A percentile compares a stretch with the other conserved stretches of the same genome.
phyloP scores from a whole-genome alignment of 345 rosid genomes.

The Angophora floribunda region DNA sequence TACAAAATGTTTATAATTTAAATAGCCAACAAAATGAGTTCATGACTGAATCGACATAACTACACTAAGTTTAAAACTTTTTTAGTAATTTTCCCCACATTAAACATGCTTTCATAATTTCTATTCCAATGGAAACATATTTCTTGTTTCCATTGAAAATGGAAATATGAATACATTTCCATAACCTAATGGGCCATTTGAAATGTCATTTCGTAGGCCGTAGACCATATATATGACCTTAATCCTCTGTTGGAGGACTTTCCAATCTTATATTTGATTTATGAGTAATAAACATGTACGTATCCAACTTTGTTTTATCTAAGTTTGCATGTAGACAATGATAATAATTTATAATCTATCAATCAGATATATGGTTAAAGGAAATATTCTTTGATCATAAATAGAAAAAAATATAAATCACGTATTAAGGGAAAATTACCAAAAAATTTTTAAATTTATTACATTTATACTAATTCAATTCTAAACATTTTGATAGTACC shows the following conservation, averaged over 20 bases:
- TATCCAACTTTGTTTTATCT: neutral
- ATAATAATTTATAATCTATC: neutral
- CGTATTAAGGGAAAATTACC: too few relatives aligned
- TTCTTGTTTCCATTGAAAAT: neutral
- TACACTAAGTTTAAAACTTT: too few relatives aligned
- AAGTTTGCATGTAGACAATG: neutral
- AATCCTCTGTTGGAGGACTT: neutral
- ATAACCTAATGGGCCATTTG: neutral
- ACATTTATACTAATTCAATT: rapidly evolving
- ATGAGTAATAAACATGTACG: neutral
- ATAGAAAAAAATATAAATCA: too few relatives aligned
- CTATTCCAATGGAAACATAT: neutral
- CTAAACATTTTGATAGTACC: too few relatives aligned
- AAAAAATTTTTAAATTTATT: too few relatives aligned
- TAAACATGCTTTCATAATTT: neutral
- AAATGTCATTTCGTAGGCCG: neutral
- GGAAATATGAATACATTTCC: neutral
- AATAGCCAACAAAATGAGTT: too few relatives aligned
- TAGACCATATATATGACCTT: neutral
- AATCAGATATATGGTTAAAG: neutral
- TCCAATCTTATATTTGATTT: neutral
- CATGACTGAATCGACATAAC: too few relatives aligned
- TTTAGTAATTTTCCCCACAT: too few relatives aligned
- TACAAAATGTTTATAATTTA: too few relatives aligned
- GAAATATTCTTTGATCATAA: neutral